Evolutionary conservation across 2,329 filamentous ascomycete genomes (phyloP), one percentile per base, ranked within the genome.

Genomic region (Cercospora brassicicola): DNA sequence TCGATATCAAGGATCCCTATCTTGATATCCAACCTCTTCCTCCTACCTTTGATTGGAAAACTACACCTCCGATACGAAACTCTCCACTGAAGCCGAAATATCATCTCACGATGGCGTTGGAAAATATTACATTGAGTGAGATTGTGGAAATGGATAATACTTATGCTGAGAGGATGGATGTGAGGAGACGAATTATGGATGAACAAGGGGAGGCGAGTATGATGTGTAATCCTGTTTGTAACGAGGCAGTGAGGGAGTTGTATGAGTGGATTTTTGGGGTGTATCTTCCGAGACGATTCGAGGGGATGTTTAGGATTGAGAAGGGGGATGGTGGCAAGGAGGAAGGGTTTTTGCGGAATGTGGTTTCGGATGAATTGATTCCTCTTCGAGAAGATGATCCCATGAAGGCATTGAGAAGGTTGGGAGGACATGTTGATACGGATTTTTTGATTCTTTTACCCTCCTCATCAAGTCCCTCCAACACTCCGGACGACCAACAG

Each of bases 91-190:
- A 87, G 75, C 83, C 86, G 4, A 88, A 84, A 72, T 90, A 87
- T 73, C 84, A 89, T 73, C 76, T 90, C 61, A 89, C 87, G 5
- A 90, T 90, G 88, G 87, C 82, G 3, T 80, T 89, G 26, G 82
- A 87, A 73, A 85, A 80, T 55, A 81, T n/a, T n/a, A n/a, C n/a
- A n/a, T n/a, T n/a, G n/a, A n/a, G n/a, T n/a, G n/a, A n/a, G n/a
- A n/a, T n/a, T n/a, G n/a, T n/a, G n/a, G n/a, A n/a, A n/a, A n/a
- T 89, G 77, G 88, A 90, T 77, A 84, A 85, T 45, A 89, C 84
- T 7, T 89, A 89, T 75, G 77, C n/a, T n/a, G n/a, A n/a, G n/a
- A n/a, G n/a, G n/a, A n/a, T n/a, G n/a, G n/a, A n/a, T n/a, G n/a
- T n/a, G n/a, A n/a, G n/a, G n/a, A n/a, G 80, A 11, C 65, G 79